Evolutionary conservation across 495 filamentous ascomycete genomes (phyloP).

Genomic region (Penicillium manginii): DNA sequence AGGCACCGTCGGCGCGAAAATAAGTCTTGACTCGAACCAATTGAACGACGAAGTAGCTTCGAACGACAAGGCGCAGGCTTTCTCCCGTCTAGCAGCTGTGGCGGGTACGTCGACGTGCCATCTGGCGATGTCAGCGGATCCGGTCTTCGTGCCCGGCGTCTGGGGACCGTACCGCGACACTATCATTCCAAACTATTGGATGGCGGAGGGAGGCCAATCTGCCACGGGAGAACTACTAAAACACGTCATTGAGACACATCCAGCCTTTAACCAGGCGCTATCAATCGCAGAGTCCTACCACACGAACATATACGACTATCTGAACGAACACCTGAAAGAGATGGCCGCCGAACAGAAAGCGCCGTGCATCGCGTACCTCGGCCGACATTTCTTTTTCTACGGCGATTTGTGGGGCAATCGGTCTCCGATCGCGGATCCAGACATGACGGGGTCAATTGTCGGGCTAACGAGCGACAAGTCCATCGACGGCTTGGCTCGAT

Average conservation of each 20-base stretch:
- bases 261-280: constrained; percentile 76
- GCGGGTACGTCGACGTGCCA: constrained; percentile 98
- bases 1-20: constrained; percentile 95
- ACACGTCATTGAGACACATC: constrained; percentile 91
- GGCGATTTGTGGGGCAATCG: constrained; percentile 98
- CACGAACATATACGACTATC: constrained; percentile 88
- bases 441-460: constrained; percentile 87
- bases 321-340: constrained; percentile 84
- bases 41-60: constrained; percentile 62
- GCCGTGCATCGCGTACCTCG: constrained; percentile 80
- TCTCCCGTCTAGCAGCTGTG: constrained; percentile 89
- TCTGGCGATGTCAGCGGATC: constrained; percentile 88
- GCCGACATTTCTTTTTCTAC: constrained; percentile 95
- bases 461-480: constrained; percentile 84
- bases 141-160: constrained; percentile 90
- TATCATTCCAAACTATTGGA: constrained; percentile 87
- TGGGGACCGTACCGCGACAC: constrained; percentile 98
- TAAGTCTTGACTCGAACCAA: constrained; percentile 65
- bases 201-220: constrained; percentile 95
- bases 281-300: constrained; percentile 77
- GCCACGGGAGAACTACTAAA: constrained; percentile 94
- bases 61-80: constrained; percentile 88
- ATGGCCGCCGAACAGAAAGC: constrained; percentile 68
- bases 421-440: constrained; percentile 86
- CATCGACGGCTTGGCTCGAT: constrained; percentile 81